Conservation (phyloP, 106 monocot genomes). For the Acorus calamus region DNA sequence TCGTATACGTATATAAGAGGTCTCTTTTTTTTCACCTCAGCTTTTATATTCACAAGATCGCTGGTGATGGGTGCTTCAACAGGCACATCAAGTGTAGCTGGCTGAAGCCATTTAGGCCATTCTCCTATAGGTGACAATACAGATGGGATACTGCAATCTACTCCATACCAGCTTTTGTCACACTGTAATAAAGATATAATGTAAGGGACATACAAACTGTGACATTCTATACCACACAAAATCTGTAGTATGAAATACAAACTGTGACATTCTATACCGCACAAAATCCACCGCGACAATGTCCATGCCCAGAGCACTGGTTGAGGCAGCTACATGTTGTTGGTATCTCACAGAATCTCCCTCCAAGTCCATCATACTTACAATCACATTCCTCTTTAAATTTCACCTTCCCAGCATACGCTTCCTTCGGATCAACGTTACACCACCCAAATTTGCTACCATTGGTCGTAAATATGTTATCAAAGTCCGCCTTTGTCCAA, state of each 20-base stretch:
- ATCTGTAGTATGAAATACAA: constrained; percentile 14
- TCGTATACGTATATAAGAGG: constrained; percentile 98
- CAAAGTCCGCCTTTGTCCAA: constrained; percentile 56
- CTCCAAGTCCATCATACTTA: constrained; percentile 73
- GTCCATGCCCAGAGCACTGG: constrained; percentile 81
- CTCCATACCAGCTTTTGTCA: constrained; percentile 71
- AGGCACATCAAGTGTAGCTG: constrained; percentile 45
- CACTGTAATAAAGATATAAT: constrained; percentile 42
- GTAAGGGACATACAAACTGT: not conserved
- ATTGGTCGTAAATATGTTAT: constrained; percentile 72
- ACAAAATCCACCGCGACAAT: constrained; percentile 90
- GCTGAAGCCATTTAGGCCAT: constrained; percentile 76
- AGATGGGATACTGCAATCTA: constrained; percentile 95
- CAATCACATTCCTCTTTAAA: constrained; percentile 86
- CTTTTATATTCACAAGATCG: constrained; percentile 23
- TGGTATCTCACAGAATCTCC: constrained; percentile 71
- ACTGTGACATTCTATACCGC: constrained; percentile 29
- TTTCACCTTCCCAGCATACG: constrained; percentile 53
- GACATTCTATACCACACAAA: constrained; percentile 51
- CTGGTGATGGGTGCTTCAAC: constrained; percentile 15
- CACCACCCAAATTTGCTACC: constrained; percentile 74
- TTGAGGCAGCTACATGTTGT: constrained; percentile 71
- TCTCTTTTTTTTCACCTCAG: constrained; percentile 57
- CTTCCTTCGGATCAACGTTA: constrained; percentile 72
- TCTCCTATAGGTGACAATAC: constrained; percentile 37